Evolutionary conservation across 2,329 filamentous ascomycete species (phyloP).

Genomic region (Gnomoniopsis smithogilvyi): DNA sequence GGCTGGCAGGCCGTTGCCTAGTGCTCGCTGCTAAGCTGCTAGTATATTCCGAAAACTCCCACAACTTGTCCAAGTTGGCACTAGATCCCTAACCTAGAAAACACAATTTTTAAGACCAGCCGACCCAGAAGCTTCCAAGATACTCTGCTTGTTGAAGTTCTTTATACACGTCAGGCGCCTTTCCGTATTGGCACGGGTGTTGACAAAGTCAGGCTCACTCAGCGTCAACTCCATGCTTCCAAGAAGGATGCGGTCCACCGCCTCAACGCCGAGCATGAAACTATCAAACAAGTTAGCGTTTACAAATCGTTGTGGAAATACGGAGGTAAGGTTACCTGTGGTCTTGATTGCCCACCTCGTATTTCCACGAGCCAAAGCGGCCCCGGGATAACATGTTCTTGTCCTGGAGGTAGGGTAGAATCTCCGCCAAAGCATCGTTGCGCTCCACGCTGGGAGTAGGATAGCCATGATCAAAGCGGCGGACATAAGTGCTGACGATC

Average conservation of each 20-base stretch:
- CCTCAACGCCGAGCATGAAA: conserved; percentile 96
- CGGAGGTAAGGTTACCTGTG: conserved; percentile 49
- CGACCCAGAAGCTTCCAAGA: too few relatives aligned
- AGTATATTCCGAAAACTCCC: too few relatives aligned
- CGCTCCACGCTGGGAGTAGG: conserved; percentile 93
- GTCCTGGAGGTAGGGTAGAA: conserved; percentile 88
- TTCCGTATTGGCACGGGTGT: conserved; percentile 46
- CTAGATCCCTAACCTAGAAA: too few relatives aligned
- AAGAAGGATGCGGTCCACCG: conserved; percentile 83
- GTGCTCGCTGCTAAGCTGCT: too few relatives aligned
- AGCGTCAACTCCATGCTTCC: conserved; percentile 88
- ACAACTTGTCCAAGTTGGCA: too few relatives aligned
- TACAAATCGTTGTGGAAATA: too few relatives aligned
- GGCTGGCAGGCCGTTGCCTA: too few relatives aligned
- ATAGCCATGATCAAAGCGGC: conserved; percentile 97
- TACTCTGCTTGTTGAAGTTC: too few relatives aligned
- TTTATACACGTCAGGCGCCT: too few relatives aligned
- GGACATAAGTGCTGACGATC: conserved; percentile 97
- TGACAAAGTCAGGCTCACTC: conserved; percentile 97
- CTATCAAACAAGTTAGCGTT: conserved; percentile 26
- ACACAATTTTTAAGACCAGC: too few relatives aligned
- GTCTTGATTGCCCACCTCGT: conserved; percentile 94
- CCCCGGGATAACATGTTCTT: conserved; percentile 93
- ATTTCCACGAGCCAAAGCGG: conserved; percentile 96
- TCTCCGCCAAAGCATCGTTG: conserved; percentile 87